Percentiles rank a stretch among this genome's conserved stretches.
Evolutionary conservation across 73 alveolate genomes (phyloP).

Genomic region (Symbiodinium natans): DNA sequence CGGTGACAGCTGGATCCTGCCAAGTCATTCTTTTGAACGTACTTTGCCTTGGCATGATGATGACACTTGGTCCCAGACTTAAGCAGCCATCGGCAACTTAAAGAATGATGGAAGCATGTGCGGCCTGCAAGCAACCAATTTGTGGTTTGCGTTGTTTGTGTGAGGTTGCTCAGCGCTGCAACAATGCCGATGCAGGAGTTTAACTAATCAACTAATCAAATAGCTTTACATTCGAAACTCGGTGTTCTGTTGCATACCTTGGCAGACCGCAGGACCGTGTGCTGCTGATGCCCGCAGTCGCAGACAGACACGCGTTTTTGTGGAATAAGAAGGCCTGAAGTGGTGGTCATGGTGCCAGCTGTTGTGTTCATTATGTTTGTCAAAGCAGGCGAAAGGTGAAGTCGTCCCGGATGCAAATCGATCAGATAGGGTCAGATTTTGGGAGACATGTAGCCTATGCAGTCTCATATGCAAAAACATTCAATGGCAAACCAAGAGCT

Average conservation of each 20-base stretch:
- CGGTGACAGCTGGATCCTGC: slow-evolving; percentile 58
- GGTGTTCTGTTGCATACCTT: neutral
- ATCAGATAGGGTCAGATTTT: too few species aligned
- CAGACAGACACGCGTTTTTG: slow-evolving; percentile 39
- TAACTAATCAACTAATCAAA: neutral
- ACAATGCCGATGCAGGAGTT: slow-evolving; percentile 69
- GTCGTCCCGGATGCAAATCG: too few species aligned
- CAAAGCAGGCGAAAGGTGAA: too few species aligned
- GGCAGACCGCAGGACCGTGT: slow-evolving; percentile 49
- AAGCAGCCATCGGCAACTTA: too few species aligned
- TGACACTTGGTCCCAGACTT: slow-evolving; percentile 12
- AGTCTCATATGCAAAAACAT: too few species aligned
- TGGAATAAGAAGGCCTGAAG: slow-evolving; percentile 67
- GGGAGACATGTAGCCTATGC: too few species aligned
- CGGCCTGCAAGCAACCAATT: neutral
- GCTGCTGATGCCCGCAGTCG: slow-evolving; percentile 66
- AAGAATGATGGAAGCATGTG: too few species aligned
- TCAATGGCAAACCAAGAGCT: too few species aligned
- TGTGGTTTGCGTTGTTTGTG: neutral
- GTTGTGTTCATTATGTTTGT: too few species aligned
- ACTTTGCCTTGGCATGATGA: slow-evolving; percentile 79
- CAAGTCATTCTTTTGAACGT: slow-evolving; percentile 60
- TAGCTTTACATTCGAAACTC: too few species aligned
- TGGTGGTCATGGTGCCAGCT: too few species aligned
- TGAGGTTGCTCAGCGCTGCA: slow-evolving; percentile 68